These are phyloP conservation scores for Aureobasidium subglaciale DNA, from an alignment of 2,329 filamentous ascomycete species.

Conservation along the genomic window DNA sequence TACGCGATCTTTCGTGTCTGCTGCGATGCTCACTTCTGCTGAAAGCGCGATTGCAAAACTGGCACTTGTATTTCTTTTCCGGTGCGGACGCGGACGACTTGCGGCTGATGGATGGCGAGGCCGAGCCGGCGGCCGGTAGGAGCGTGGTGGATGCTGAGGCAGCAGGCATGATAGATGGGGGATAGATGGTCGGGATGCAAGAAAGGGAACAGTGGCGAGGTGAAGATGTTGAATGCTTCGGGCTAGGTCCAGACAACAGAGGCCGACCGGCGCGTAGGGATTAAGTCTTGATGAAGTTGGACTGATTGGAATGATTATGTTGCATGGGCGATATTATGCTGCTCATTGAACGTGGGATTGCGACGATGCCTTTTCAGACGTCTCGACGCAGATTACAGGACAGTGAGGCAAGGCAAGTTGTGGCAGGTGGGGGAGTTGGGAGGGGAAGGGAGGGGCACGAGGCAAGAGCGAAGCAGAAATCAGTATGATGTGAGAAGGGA, in stretches of 20 bases:
- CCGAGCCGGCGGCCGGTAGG: slow-evolving; percentile 52
- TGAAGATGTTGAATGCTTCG: slow-evolving; percentile 20
- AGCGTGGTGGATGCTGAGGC: slow-evolving; percentile 57
- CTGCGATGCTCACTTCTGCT: slow-evolving; percentile 95
- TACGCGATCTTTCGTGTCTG: slow-evolving; percentile 96
- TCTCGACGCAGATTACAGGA: slow-evolving; percentile 8
- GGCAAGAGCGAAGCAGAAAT: slow-evolving; percentile 4
- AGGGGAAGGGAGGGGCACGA: slow-evolving; percentile 15
- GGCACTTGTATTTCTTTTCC: slow-evolving; percentile 99
- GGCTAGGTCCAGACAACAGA: slow-evolving; percentile 15
- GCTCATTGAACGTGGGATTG: slow-evolving; percentile 19
- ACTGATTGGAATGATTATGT: slow-evolving; percentile 23
- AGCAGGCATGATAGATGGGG: slow-evolving; percentile 52
- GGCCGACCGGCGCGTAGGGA: slow-evolving; percentile 31
- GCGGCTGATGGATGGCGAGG: slow-evolving; percentile 64
- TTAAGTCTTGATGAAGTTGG: slow-evolving; percentile 31
- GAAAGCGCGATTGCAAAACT: slow-evolving; percentile 96
- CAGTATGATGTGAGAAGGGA: slow-evolving; percentile 22
- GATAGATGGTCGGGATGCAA: not conserved
- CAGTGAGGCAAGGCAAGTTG: not conserved
- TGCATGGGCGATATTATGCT: slow-evolving; percentile 20
- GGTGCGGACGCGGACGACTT: slow-evolving; percentile 63
- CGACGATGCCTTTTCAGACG: slow-evolving; percentile 15
- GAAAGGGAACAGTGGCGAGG: slow-evolving; percentile 11
- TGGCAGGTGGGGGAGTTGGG: slow-evolving; percentile 9